These are phyloP conservation scores for Ophiostoma novo-ulmi DNA, from an alignment of 2,329 filamentous ascomycete genomes.

Conservation along the genomic window DNA sequence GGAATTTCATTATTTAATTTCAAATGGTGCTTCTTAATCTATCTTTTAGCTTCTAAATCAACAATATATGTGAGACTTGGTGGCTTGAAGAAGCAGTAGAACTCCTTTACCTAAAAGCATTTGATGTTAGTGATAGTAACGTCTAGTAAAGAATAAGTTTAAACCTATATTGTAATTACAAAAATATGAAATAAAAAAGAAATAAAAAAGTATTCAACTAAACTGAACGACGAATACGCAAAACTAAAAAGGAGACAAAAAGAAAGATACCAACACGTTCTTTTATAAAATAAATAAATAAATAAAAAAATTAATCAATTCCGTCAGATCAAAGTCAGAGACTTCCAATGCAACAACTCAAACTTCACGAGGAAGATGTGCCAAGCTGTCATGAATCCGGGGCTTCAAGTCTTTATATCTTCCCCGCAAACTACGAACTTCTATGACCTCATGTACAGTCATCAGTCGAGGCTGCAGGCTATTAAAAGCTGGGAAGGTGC, in stretches of 20 bases:
- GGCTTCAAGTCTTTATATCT: not conserved
- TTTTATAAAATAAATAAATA: not conserved
- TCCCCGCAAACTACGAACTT: not conserved
- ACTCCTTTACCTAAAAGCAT: not conserved
- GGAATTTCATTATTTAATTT: not conserved
- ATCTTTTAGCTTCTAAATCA: too few relatives aligned
- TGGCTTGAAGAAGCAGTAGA: not conserved
- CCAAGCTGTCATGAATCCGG: not conserved
- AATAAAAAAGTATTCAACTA: not conserved
- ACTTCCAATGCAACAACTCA: not conserved
- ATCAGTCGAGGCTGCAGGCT: not conserved
- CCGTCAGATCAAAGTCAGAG: too few relatives aligned
- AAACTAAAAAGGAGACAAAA: not conserved
- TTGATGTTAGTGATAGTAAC: too few relatives aligned
- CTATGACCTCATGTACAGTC: constrained; percentile 2
- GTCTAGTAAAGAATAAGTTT: too few relatives aligned
- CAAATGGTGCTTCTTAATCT: not conserved
- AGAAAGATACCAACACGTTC: not conserved
- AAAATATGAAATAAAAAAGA: not conserved
- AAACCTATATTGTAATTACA: not conserved
- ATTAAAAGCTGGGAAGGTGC: not conserved
- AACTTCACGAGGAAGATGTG: not conserved
- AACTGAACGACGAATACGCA: not conserved
- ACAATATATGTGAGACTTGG: not conserved
- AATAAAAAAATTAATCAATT: not conserved